Evolutionary conservation across 2,329 filamentous ascomycete genomes (phyloP).

Genomic region (Colletotrichum scovillei): DNA sequence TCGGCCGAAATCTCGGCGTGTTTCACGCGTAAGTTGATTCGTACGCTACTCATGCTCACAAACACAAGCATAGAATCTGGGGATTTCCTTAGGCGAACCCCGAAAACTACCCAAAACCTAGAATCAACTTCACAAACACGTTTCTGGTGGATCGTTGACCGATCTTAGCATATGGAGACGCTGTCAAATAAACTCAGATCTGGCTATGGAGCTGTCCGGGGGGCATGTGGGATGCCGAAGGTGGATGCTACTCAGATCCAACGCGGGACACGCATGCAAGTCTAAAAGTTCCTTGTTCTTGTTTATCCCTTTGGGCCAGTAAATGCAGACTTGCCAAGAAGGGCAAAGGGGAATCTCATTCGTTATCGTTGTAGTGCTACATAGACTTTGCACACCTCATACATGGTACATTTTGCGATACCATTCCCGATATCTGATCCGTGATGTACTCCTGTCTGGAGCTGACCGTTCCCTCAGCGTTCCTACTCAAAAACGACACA

Average conservation of each 20-base stretch:
- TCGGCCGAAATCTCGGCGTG: neutral
- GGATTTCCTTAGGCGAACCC: neutral
- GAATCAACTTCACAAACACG: neutral
- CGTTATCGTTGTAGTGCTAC: neutral
- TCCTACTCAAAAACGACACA: neutral
- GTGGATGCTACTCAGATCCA: neutral
- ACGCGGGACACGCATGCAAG: neutral
- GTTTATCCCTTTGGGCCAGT: neutral
- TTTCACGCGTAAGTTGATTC: neutral
- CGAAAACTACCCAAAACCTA: neutral
- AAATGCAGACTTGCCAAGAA: neutral
- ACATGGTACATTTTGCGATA: neutral
- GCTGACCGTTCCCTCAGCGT: neutral
- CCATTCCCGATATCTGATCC: slow-evolving; percentile 8
- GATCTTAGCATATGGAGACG: neutral
- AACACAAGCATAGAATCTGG: neutral
- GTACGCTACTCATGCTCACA: neutral
- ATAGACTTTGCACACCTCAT: slow-evolving; percentile 24
- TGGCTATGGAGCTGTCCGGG: neutral
- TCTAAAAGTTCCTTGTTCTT: neutral
- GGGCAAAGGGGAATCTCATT: neutral
- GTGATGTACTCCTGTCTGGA: slow-evolving; percentile 17
- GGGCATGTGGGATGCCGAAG: neutral
- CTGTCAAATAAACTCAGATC: neutral
- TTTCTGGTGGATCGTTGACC: neutral